Base-by-base conservation (phyloP, 1,139 yeast genomes). In the Magnusiomyces paraingens region DNA sequence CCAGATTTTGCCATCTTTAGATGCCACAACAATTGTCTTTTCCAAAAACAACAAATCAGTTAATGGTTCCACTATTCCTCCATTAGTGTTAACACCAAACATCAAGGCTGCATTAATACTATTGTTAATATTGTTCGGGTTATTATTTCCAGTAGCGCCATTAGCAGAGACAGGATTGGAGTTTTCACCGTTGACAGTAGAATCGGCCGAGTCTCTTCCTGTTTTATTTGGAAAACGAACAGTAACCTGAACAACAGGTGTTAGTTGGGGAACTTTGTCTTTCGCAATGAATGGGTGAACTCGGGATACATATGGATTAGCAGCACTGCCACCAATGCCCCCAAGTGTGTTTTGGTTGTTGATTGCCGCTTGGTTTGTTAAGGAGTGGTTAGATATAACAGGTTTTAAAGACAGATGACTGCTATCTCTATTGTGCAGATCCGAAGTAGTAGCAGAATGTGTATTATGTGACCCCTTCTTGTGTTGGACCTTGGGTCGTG, bases 1-100 rank as follows among this genome's bases (percentile, higher is more conserved):
- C 57, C 57, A 55, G 14, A 55, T 21, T 3, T 54, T 38, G 1
- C 57, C 57, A 41, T 55, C 57, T 21, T 51, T 52, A n/a, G 49
- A 53, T 0, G 55, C 44, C 2, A 45, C 57, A 15, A 55, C 43
- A n/a, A 55, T 43, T n/a, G 21, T 10, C 21, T 45, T 51, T 18
- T 45, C 52, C 41, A 52, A 17, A 32, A 55, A 55, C 21, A 48
- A 52, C 11, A 55, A n/a, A 42, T 55, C 57, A 10, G 50, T 40
- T 20, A 55, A 22, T 3, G 47, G 17, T 40, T 54, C 56, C 32
- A 26, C 32, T 5, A 26, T 26, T 8, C 32, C 32, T 5, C 32
- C 32, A 26, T 26, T 26, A 8, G 32, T 26, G 8, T 26, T 26
- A 26, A 26, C 32, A 26, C 32, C 32, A 26, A 26, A 26, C 32